Conservation (phyloP, 164 flowering plant genomes). For the Dillenia turbinata region DNA sequence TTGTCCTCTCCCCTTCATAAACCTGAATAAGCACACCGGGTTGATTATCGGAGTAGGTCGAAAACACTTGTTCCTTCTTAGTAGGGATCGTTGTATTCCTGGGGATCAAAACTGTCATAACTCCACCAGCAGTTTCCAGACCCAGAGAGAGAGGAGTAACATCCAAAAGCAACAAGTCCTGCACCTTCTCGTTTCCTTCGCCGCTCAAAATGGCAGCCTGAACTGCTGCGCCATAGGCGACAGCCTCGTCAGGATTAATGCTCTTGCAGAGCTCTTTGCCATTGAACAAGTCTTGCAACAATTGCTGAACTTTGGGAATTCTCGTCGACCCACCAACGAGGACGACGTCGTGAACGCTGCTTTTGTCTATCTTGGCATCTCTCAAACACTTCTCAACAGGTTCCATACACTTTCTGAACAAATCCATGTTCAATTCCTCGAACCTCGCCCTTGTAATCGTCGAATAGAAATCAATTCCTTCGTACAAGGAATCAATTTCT, state of each 20-base stretch:
- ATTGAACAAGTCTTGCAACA: constrained; percentile 35
- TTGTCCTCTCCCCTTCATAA: constrained; percentile 39
- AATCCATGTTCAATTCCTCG: constrained; percentile 43
- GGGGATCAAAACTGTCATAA: constrained; percentile 38
- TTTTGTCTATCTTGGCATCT: constrained; percentile 43
- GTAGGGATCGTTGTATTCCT: constrained; percentile 40
- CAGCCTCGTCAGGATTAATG: constrained; percentile 8
- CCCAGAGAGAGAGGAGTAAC: constrained; percentile 38
- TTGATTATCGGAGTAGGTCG: constrained; percentile 33
- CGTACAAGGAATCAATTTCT: constrained; percentile 35
- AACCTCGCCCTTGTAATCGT: constrained; percentile 39
- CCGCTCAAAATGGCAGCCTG: constrained; percentile 40
- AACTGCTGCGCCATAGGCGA: constrained; percentile 41
- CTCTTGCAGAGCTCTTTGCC: constrained; percentile 42
- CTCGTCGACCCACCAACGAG: constrained; percentile 44
- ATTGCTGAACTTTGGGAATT: constrained; percentile 41
- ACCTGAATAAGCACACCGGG: constrained; percentile 33
- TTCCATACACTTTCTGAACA: constrained; percentile 44
- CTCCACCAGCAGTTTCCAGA: constrained; percentile 30
- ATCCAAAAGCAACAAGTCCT: constrained; percentile 30
- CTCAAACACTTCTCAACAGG: constrained; percentile 39
- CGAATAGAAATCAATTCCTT: constrained; percentile 39
- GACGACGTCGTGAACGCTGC: constrained; percentile 35
- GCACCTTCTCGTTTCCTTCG: constrained; percentile 35
- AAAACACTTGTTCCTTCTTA: constrained; percentile 33